Percentiles rank a stretch among this genome's conserved stretches.
phyloP scores from a whole-genome alignment of 2,329 filamentous ascomycete genomes.

The Eutypa lata region DNA sequence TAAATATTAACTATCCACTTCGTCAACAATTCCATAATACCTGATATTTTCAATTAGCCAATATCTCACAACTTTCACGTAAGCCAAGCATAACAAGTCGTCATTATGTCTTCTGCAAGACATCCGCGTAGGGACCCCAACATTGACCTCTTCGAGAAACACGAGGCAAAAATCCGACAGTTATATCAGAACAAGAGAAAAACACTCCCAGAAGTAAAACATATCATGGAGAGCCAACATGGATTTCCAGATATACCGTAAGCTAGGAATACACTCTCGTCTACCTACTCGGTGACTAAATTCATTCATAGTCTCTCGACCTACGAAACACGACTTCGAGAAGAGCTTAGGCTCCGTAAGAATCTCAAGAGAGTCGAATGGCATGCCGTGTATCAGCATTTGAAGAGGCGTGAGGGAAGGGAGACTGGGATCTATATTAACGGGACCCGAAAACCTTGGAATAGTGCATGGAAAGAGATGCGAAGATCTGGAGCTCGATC shows the following conservation, averaged over 20 bases:
- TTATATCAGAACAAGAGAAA: conserved; percentile 8
- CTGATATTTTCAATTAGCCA: too few relatives aligned
- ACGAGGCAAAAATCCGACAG: conserved; percentile 2
- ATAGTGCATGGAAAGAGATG: conserved; percentile 11
- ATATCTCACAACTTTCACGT: too few relatives aligned
- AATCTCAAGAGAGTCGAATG: conserved; percentile 16
- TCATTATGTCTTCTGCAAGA: too few relatives aligned
- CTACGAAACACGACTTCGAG: conserved; percentile 15
- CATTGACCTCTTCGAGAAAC: conserved; percentile 5
- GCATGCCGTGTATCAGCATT: conserved; percentile 10
- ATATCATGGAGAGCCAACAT: conserved; percentile 8
- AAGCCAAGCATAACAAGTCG: too few relatives aligned
- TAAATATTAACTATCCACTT: too few relatives aligned
- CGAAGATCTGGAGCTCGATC: conserved; percentile 9
- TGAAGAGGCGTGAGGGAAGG: conserved; percentile 1
- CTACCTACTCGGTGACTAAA: background rate
- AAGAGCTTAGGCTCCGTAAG: conserved; percentile 12
- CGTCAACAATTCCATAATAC: too few relatives aligned
- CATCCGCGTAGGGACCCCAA: too few relatives aligned
- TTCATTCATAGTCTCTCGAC: conserved; percentile 8
- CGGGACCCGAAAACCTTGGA: conserved; percentile 6
- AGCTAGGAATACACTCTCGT: too few relatives aligned
- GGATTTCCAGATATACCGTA: conserved; percentile 8
- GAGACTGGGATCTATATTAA: conserved; percentile 8
- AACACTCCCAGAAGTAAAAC: conserved; percentile 9